These are phyloP conservation scores for Fusarium nanum DNA, from an alignment of 2,329 filamentous ascomycete genomes.

Conservation along the genomic window DNA sequence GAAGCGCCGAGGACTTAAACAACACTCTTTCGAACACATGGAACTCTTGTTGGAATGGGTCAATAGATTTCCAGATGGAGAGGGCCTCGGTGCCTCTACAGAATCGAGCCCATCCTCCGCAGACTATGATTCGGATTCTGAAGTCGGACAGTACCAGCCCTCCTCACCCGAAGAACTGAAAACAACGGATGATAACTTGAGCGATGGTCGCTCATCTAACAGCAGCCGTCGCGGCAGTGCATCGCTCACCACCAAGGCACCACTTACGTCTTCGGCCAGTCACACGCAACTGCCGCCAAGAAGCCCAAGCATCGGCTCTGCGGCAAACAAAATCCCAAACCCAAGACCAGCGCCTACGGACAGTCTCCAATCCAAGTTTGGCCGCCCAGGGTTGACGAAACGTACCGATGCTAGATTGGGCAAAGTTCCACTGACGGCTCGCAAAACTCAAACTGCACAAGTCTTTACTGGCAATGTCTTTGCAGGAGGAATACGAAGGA, in stretches of 20 bases:
- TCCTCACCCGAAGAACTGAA: conserved; percentile 8
- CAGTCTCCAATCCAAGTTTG: conserved; percentile 22
- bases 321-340: background rate
- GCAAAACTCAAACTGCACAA: conserved; percentile 19
- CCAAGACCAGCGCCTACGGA: conserved; percentile 10
- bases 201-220: conserved; percentile 6
- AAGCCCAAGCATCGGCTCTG: conserved; percentile 5
- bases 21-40: conserved; percentile 39
- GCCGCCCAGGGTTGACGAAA: conserved; percentile 3
- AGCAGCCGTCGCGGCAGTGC: conserved; percentile 13
- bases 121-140: conserved; percentile 13
- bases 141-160: background rate
- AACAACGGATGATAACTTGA: background rate
- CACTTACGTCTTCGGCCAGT: background rate
- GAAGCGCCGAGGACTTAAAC: conserved; percentile 51
- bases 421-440: conserved; percentile 16
- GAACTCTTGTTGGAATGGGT: conserved; percentile 41
- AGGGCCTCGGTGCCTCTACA: conserved; percentile 1
- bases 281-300: conserved; percentile 7
- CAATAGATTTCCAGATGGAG: conserved; percentile 21
- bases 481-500: conserved; percentile 55
- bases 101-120: conserved; percentile 8
- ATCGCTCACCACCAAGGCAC: background rate
- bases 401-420: conserved; percentile 4
- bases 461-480: conserved; percentile 58